Base-by-base conservation (phyloP, 2,329 filamentous ascomycete genomes). In the Scedosporium minutisporum region DNA sequence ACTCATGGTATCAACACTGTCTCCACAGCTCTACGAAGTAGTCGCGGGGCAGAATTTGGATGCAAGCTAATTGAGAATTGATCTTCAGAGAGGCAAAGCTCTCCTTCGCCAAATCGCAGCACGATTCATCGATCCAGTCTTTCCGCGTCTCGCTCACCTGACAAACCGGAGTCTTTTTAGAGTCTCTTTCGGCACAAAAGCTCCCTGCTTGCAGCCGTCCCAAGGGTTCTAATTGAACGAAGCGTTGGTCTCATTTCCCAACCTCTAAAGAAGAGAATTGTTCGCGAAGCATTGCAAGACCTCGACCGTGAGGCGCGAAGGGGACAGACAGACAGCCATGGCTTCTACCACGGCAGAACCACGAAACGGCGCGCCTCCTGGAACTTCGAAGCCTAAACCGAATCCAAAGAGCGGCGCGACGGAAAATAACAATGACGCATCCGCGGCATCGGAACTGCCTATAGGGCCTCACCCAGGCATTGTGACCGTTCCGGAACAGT, bases 401-500 rank as follows among this genome's bases (percentile, higher is more conserved):
- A 53, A 44, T 16, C n/a, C 41, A 16, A 41, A 46, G 25, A 62
- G 61, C 25, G 60, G 55, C 10, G 62, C 64, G 38, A 58, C 63
- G 16, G 33, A 48, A 25, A 64, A 63, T 12, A 64, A 64, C 57
- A 63, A 25, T 51, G 48, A 58, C 25, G 59, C 57, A 12, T 29
- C 48, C 25, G 41, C 62, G 9, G 55, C 27, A 18, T 5, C 16
- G 23, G 55, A 58, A 3, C 29, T 61, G 18, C 60, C 65, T 68
- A 71, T 66, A 65, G 77, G 77, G 2, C 77, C 77, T 60, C 76
- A 78, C 48, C 79, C 80, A 2, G 81, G 81, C 65, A 74, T 76
- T 66, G 78, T 81, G 59, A 77, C 76, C 48, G 77, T 79, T 48
- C 77, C 79, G 23, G 77, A 82, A 59, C 90, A 91, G 63, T 97